Percentiles rank a stretch among this genome's conserved stretches.
phyloP scores from a whole-genome alignment of 169 alveolate species.

The Hepatocystis sp. region DNA sequence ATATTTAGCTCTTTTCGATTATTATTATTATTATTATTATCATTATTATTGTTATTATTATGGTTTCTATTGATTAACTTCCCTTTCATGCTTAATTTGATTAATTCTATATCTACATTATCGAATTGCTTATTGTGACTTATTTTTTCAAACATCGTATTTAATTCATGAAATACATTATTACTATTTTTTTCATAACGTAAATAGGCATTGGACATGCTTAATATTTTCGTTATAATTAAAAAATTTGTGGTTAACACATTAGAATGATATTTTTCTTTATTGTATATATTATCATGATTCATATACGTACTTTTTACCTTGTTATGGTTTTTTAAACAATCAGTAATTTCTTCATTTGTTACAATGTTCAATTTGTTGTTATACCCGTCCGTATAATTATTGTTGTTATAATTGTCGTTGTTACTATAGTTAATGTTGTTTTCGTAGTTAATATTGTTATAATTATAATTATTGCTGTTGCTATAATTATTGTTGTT shows the following conservation, averaged over 20 bases:
- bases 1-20: background rate
- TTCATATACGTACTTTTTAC: too few relatives aligned
- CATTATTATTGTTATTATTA: too few relatives aligned
- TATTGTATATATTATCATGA: too few relatives aligned
- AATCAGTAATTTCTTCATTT: too few relatives aligned
- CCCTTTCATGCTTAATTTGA: constrained; percentile 14
- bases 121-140: background rate
- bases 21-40: too few relatives aligned
- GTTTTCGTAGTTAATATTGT: background rate
- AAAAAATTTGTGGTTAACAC: too few relatives aligned
- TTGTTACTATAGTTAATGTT: background rate
- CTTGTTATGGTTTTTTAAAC: too few relatives aligned
- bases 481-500: background rate
- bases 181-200: constrained; percentile 1
- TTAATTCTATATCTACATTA: constrained; percentile 21
- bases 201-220: background rate
- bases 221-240: too few relatives aligned
- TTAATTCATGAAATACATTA: too few relatives aligned
- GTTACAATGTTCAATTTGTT: too few relatives aligned
- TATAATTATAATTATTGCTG: background rate
- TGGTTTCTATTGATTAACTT: background rate
- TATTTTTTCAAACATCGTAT: background rate
- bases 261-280: too few relatives aligned
- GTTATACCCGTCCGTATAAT: too few relatives aligned
- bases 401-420: background rate